Conservation (phyloP, 1,284 basidiomycete genomes). For the Trichosporon faecale region DNA sequence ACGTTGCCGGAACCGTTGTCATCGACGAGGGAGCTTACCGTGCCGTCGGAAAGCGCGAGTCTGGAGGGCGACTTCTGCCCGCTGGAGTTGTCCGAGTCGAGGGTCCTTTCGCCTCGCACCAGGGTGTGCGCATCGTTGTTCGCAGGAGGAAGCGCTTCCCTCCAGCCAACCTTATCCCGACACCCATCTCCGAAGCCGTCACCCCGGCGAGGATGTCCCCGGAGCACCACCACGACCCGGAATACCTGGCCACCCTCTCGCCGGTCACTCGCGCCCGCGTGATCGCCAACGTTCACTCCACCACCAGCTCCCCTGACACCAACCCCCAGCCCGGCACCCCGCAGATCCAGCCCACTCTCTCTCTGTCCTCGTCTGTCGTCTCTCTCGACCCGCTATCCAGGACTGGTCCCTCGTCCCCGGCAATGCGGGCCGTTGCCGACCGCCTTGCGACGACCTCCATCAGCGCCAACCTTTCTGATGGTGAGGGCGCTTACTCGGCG, state of each 20-base stretch:
- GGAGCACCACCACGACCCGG: constrained; percentile 10
- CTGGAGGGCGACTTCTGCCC: constrained; percentile 83
- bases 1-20: constrained; percentile 79
- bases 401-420: constrained; percentile 37
- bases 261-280: constrained; percentile 18
- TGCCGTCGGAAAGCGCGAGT: constrained; percentile 77
- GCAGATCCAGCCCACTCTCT: constrained; percentile 44
- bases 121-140: constrained; percentile 83
- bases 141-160: constrained; percentile 45
- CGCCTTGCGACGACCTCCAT: constrained; percentile 16
- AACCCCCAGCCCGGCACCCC: constrained; percentile 45
- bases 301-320: constrained; percentile 20
- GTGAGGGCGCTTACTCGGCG: background rate
- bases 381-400: constrained; percentile 49
- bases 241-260: constrained; percentile 11
- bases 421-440: constrained; percentile 34
- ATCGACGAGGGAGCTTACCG: constrained; percentile 79
- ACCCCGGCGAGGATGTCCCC: constrained; percentile 23
- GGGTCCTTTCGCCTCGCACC: constrained; percentile 87
- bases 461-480: constrained; percentile 9
- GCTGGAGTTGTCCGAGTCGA: constrained; percentile 84
- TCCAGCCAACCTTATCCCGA: constrained; percentile 40
- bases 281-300: constrained; percentile 2
- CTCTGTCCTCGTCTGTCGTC: constrained; percentile 48
- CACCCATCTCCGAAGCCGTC: constrained; percentile 30